phyloP scores from a whole-genome alignment of 2,329 filamentous ascomycete species.

The Parastagonospora avenae region DNA sequence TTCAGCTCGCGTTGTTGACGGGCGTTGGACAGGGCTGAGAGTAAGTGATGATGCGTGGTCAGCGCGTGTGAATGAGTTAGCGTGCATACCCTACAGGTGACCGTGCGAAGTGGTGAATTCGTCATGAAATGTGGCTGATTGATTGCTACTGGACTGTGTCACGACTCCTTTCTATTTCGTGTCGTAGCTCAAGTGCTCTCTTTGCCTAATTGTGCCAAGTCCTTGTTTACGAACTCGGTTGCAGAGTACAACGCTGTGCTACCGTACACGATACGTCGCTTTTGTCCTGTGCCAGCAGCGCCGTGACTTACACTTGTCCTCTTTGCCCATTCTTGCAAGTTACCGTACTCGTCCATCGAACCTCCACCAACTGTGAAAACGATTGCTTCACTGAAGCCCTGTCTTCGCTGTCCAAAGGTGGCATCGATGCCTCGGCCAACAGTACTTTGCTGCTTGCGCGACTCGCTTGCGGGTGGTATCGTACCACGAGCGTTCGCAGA shows the following conservation, averaged over 20 bases:
- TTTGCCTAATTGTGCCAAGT: constrained; percentile 61
- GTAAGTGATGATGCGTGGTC: neutral
- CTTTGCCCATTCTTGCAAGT: constrained; percentile 93
- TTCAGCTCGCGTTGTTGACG: neutral
- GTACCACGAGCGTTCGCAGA: constrained; percentile 91
- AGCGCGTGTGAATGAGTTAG: too few relatives aligned
- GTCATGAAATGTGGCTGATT: neutral
- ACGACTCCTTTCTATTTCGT: neutral
- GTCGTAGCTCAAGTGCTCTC: constrained; percentile 47
- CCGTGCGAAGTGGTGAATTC: too few relatives aligned
- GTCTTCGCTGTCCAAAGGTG: constrained; percentile 87
- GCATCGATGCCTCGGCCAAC: constrained; percentile 69
- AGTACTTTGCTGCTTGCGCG: constrained; percentile 47
- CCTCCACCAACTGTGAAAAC: constrained; percentile 94
- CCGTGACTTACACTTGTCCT: constrained; percentile 66
- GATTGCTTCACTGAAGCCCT: constrained; percentile 87
- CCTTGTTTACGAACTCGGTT: constrained; percentile 63
- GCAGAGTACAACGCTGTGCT: constrained; percentile 78
- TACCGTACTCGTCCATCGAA: constrained; percentile 98
- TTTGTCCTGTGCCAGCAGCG: constrained; percentile 59
- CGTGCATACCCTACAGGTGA: too few relatives aligned
- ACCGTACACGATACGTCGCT: constrained; percentile 88
- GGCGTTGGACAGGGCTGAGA: neutral
- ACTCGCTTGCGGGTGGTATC: constrained; percentile 77
- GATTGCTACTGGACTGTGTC: neutral